These are phyloP conservation scores for Kwoniella shandongensis DNA, from an alignment of 768 basidiomycete genomes.

Conservation along the genomic window DNA sequence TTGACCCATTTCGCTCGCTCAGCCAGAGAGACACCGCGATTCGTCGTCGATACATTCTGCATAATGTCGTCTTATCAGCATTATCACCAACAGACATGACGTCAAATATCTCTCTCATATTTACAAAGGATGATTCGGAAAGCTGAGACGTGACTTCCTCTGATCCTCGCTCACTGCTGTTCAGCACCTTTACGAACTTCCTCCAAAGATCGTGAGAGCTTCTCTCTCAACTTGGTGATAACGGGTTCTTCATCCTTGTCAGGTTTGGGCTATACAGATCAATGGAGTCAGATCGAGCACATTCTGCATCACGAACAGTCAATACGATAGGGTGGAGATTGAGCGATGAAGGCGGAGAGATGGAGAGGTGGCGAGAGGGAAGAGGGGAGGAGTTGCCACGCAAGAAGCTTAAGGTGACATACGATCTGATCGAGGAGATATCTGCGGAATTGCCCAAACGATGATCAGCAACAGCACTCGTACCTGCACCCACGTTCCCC, in stretches of 20 bases:
- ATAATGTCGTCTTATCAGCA: too few species aligned
- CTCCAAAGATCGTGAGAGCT: conserved; percentile 30
- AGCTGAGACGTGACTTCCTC: too few species aligned
- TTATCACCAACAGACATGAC: too few species aligned
- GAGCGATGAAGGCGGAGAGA: background rate
- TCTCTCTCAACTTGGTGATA: conserved; percentile 38
- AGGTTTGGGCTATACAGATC: conserved; percentile 32
- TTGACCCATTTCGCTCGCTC: too few species aligned
- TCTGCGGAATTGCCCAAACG: conserved; percentile 13
- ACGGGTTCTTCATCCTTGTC: conserved; percentile 37
- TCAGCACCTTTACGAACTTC: conserved; percentile 42
- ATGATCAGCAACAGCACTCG: background rate
- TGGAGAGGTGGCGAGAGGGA: background rate
- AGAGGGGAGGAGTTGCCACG: too few species aligned
- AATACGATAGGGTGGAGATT: background rate
- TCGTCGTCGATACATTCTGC: too few species aligned
- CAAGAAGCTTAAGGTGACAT: too few species aligned
- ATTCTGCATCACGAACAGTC: too few species aligned
- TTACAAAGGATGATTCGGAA: too few species aligned
- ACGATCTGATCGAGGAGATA: conserved; percentile 45
- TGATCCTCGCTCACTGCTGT: too few species aligned
- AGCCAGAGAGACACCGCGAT: too few species aligned
- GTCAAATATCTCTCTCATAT: too few species aligned
- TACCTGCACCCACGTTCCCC: background rate
- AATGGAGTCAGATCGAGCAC: background rate